Percentiles rank a stretch among this genome's conserved stretches.
Conservation (phyloP, 2,329 filamentous ascomycete species). For the Alternaria triticina region DNA sequence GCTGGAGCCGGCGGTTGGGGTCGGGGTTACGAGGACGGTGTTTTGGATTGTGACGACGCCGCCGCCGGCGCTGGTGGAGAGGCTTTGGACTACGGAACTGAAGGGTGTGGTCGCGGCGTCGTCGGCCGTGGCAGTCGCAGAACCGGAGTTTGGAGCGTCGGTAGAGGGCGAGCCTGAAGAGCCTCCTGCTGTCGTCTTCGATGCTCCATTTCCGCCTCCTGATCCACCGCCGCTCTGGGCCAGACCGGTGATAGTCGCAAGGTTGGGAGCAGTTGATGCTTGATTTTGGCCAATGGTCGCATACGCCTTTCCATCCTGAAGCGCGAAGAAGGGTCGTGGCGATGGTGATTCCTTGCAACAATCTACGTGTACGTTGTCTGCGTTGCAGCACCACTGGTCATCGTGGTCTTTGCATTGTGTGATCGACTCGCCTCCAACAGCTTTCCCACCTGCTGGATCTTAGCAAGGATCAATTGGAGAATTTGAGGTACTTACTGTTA, state of each 20-base stretch:
- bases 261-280: slow-evolving; percentile 22
- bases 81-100: slow-evolving; percentile 31
- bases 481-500: slow-evolving; percentile 31
- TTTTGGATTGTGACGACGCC: slow-evolving; percentile 31
- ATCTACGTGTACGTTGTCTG: slow-evolving; percentile 31
- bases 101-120: slow-evolving; percentile 21
- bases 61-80: slow-evolving; percentile 29
- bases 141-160: not conserved
- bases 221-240: slow-evolving; percentile 15
- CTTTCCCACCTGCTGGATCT: slow-evolving; percentile 25
- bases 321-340: slow-evolving; percentile 42
- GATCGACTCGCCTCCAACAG: slow-evolving; percentile 39
- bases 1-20: slow-evolving; percentile 7
- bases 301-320: slow-evolving; percentile 39
- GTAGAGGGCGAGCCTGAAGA: slow-evolving; percentile 7
- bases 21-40: slow-evolving; percentile 26
- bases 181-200: slow-evolving; percentile 16
- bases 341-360: slow-evolving; percentile 42
- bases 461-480: not conserved
- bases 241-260: slow-evolving; percentile 37
- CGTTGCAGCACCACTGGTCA: slow-evolving; percentile 48
- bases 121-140: not conserved
- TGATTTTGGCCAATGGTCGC: slow-evolving; percentile 38
- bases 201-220: slow-evolving; percentile 14
- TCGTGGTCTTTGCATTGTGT: slow-evolving; percentile 41